A percentile compares a stretch with the other conserved stretches of the same genome.
These are phyloP conservation scores for Leucaena leucocephala DNA, from an alignment of 306 rosid species.

Conservation along the genomic window DNA sequence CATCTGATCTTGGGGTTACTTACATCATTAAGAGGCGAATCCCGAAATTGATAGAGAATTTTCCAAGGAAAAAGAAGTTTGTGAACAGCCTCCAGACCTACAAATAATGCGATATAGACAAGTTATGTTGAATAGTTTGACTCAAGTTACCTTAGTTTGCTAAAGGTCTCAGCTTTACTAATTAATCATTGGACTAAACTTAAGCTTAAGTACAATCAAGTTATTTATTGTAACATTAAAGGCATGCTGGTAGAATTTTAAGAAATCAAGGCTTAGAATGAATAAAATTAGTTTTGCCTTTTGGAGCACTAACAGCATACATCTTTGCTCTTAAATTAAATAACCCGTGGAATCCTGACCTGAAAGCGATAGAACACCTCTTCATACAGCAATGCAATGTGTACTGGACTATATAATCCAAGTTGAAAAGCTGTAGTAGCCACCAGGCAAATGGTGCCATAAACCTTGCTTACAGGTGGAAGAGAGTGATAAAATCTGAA, in stretches of 20 bases:
- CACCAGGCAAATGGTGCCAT: slow-evolving; percentile 77
- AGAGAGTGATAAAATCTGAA: slow-evolving; percentile 83
- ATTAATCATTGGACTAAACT: neutral
- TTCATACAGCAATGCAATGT: slow-evolving; percentile 52
- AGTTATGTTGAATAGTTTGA: slow-evolving; percentile 13
- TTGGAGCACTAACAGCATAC: slow-evolving; percentile 1
- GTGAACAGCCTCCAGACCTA: slow-evolving; percentile 96
- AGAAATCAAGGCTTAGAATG: slow-evolving; percentile 12
- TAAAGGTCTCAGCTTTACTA: neutral
- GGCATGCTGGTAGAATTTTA: neutral
- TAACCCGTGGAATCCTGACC: slow-evolving; percentile 47
- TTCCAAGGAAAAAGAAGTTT: slow-evolving; percentile 87
- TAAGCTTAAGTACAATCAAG: slow-evolving; percentile 12
- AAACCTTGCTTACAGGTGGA: slow-evolving; percentile 92
- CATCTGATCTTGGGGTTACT: slow-evolving; percentile 41
- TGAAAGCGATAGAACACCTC: slow-evolving; percentile 59
- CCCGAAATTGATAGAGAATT: slow-evolving; percentile 84
- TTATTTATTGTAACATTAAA: neutral
- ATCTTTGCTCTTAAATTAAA: neutral
- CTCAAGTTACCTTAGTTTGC: neutral
- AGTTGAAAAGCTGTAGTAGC: slow-evolving; percentile 63
- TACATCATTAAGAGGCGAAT: slow-evolving; percentile 94
- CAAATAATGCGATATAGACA: slow-evolving; percentile 36
- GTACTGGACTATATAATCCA: slow-evolving; percentile 36
- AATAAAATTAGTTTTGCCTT: neutral